Evolutionary conservation across 441 rosid species (phyloP).

Genomic region (Jatropha multifida): DNA sequence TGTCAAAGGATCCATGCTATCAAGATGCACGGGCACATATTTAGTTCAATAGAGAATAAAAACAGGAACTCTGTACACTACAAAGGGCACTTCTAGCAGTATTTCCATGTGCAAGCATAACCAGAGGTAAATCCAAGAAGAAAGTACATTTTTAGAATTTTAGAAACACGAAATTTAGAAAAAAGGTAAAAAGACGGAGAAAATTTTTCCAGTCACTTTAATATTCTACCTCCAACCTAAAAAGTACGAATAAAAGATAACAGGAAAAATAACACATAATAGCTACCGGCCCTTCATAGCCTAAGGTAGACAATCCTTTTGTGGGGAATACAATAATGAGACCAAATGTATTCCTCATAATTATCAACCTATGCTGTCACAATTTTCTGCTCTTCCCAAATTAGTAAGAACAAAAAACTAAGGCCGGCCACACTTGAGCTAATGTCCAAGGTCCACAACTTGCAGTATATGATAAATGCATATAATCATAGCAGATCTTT

Average conservation of each 20-base stretch:
- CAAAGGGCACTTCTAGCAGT: background rate
- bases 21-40: constrained; percentile 15
- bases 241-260: background rate
- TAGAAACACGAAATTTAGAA: background rate
- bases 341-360: background rate
- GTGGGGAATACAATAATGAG: background rate
- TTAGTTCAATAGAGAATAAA: background rate
- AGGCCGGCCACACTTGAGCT: background rate
- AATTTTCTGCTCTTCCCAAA: background rate
- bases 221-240: background rate
- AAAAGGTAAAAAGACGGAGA: background rate
- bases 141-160: background rate
- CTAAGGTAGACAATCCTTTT: background rate
- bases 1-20: constrained; percentile 76
- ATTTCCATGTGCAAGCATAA: background rate
- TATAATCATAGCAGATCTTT: background rate
- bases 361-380: background rate
- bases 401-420: background rate
- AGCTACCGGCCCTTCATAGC: background rate
- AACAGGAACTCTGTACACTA: background rate
- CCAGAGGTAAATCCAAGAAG: background rate
- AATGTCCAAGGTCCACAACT: background rate
- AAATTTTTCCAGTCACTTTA: background rate
- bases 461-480: background rate
- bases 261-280: background rate